Conservation (phyloP, 2,329 filamentous ascomycete genomes). For the Calycina marina region DNA sequence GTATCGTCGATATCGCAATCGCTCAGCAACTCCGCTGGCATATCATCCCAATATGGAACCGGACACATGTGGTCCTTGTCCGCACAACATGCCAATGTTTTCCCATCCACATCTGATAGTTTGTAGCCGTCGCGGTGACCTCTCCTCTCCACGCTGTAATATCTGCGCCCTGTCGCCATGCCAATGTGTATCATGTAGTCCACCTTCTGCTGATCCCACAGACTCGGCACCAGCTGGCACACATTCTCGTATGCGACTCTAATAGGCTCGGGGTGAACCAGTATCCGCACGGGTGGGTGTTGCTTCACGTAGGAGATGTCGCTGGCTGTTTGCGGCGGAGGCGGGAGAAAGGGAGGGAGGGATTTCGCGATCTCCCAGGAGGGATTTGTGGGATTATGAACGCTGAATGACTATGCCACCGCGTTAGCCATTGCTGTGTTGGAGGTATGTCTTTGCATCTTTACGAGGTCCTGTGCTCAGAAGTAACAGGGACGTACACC, state of each 20-base stretch:
- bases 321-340: conserved; percentile 20
- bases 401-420: conserved; percentile 52
- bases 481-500: conserved; percentile 29
- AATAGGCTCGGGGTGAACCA: conserved; percentile 51
- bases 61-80: conserved; percentile 25
- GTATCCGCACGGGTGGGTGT: conserved; percentile 39
- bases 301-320: conserved; percentile 20
- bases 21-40: conserved; percentile 40
- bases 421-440: background rate
- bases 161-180: conserved; percentile 50
- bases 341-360: conserved; percentile 50
- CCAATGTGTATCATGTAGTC: conserved; percentile 68
- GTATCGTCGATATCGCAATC: conserved; percentile 44
- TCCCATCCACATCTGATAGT: conserved; percentile 54
- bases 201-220: conserved; percentile 33
- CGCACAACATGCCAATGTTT: conserved; percentile 34
- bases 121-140: conserved; percentile 61
- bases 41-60: conserved; percentile 37
- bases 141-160: conserved; percentile 57
- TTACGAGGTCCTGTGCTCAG: background rate
- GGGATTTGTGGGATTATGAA: conserved; percentile 58
- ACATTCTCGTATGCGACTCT: conserved; percentile 58
- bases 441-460: background rate
- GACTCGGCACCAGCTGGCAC: conserved; percentile 42
- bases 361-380: conserved; percentile 63